Evolutionary conservation across 2,329 filamentous ascomycete genomes (phyloP).

Genomic region (Fusarium humuli): DNA sequence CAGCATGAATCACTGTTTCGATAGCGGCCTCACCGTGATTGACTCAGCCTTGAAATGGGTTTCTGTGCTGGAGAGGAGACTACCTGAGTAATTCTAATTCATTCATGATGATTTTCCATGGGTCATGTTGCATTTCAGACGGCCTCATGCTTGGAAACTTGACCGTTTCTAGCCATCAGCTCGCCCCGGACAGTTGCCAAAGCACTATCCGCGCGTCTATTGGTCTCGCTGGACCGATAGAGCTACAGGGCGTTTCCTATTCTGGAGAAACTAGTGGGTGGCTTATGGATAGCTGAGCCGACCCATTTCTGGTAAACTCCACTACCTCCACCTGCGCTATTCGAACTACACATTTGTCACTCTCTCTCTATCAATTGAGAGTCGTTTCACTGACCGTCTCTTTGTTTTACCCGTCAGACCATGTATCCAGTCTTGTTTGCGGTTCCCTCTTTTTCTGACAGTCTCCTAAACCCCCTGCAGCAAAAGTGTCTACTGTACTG

Average conservation of each 20-base stretch:
- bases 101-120: constrained; percentile 1
- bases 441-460: neutral
- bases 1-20: constrained; percentile 15
- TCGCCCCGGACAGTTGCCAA: constrained; percentile 42
- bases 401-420: constrained; percentile 1
- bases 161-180: constrained; percentile 45
- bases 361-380: neutral
- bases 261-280: constrained; percentile 44
- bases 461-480: constrained; percentile 21
- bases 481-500: constrained; percentile 1
- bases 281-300: constrained; percentile 44
- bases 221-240: constrained; percentile 39
- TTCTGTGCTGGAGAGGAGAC: neutral
- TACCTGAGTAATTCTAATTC: constrained; percentile 1
- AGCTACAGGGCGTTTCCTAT: constrained; percentile 38
- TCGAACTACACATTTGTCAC: neutral
- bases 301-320: constrained; percentile 25
- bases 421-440: neutral
- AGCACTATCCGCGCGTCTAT: constrained; percentile 46
- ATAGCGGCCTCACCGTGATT: constrained; percentile 36
- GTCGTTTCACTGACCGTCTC: constrained; percentile 16
- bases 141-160: constrained; percentile 37
- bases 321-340: constrained; percentile 31
- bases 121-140: constrained; percentile 41
- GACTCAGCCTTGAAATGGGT: constrained; percentile 32